Evolutionary conservation across 2,329 filamentous ascomycete species (phyloP).

Genomic region (Acephala macrosclerotiorum): DNA sequence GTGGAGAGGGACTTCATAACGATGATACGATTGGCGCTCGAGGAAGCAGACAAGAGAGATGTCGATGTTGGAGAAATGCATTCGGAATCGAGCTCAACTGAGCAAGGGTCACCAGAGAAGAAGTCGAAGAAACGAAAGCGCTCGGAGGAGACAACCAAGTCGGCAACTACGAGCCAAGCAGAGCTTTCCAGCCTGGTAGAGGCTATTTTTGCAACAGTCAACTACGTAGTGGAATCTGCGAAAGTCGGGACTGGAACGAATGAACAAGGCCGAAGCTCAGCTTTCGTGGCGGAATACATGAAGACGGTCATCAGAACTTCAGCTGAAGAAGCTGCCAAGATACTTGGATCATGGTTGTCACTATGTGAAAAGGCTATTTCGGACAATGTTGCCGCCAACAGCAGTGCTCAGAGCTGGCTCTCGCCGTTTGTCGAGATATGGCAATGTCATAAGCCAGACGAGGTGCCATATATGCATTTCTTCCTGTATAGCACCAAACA

Average conservation of each 20-base stretch:
- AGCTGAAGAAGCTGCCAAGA: conserved; percentile 39
- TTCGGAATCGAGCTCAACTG: conserved; percentile 21
- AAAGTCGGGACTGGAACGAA: conserved; percentile 14
- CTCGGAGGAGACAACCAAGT: conserved; percentile 34
- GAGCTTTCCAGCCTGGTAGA: conserved; percentile 27
- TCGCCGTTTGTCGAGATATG: conserved; percentile 43
- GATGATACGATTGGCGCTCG: conserved; percentile 70
- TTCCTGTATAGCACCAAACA: conserved; percentile 44
- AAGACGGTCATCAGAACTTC: conserved; percentile 40
- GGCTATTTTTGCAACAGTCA: conserved; percentile 36
- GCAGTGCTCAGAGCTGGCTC: conserved; percentile 30
- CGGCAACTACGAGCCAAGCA: background rate
- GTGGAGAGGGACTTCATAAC: conserved; percentile 72
- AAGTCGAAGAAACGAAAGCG: conserved; percentile 44
- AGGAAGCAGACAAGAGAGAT: conserved; percentile 54
- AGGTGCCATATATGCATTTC: conserved; percentile 37
- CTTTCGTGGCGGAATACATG: conserved; percentile 43
- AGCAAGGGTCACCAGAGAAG: conserved; percentile 45
- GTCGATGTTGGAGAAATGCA: conserved; percentile 32
- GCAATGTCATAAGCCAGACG: conserved; percentile 34
- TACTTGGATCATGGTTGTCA: conserved; percentile 43
- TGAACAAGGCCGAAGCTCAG: conserved; percentile 21
- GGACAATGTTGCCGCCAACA: background rate
- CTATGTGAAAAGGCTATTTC: conserved; percentile 32
- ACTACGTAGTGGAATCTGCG: conserved; percentile 32